A percentile compares a stretch with the other conserved stretches of the same genome.
These are phyloP conservation scores for Fusarium mundagurra DNA, from an alignment of 2,329 filamentous ascomycete genomes.

Conservation along the genomic window DNA sequence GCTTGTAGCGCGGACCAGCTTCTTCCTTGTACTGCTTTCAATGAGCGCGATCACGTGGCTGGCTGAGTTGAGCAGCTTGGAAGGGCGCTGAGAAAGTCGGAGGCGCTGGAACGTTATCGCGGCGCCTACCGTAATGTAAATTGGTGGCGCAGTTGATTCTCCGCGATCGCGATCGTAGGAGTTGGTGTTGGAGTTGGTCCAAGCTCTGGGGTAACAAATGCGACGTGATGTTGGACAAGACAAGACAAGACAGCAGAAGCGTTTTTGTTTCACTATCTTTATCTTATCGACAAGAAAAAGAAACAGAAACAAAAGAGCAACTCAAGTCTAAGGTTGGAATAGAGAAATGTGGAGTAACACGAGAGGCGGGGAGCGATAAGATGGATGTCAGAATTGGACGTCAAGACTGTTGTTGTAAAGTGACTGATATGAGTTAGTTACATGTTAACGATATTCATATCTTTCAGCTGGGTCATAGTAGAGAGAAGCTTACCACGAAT, in stretches of 20 bases:
- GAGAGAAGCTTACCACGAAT: constrained; percentile 23
- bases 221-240: constrained; percentile 5
- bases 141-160: constrained; percentile 12
- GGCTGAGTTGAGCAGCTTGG: not conserved
- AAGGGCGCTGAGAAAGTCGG: not conserved
- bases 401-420: not conserved
- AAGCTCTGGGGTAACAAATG: constrained; percentile 21
- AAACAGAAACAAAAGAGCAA: not conserved
- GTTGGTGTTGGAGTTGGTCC: constrained; percentile 10
- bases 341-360: constrained; percentile 24
- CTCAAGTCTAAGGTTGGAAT: constrained; percentile 2
- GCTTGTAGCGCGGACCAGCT: constrained; percentile 23
- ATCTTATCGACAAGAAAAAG: not conserved
- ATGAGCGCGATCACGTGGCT: constrained; percentile 33
- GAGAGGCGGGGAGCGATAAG: constrained; percentile 9
- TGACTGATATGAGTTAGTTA: not conserved
- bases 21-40: constrained; percentile 38
- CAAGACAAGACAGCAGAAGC: not conserved
- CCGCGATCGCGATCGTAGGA: constrained; percentile 26
- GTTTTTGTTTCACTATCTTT: constrained; percentile 4
- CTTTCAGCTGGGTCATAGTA: not conserved
- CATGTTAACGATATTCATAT: not conserved
- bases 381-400: not conserved
- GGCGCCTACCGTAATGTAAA: constrained; percentile 4
- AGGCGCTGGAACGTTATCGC: constrained; percentile 30